Conservation (phyloP, 1,139 yeast species). For the Zygosaccharomyces sapae region DNA sequence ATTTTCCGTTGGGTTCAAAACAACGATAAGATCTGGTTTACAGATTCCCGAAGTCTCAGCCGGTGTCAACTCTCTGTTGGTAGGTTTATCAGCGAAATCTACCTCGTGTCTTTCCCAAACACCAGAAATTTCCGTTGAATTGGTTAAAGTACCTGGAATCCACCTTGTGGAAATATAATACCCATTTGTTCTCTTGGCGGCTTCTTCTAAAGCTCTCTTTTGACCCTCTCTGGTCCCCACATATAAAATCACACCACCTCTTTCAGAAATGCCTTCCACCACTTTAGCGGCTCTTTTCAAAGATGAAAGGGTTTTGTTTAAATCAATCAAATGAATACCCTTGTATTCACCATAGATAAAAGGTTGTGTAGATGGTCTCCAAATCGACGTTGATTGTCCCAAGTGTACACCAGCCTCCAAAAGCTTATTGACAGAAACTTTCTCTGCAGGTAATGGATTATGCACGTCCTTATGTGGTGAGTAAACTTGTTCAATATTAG, state of each 20-base stretch:
- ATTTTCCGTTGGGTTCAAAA: constrained; percentile 86
- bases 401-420: constrained; percentile 93
- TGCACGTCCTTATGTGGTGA: constrained; percentile 64
- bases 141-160: constrained; percentile 94
- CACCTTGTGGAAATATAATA: constrained; percentile 81
- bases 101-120: constrained; percentile 61
- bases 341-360: constrained; percentile 83
- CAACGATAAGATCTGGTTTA: constrained; percentile 83
- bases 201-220: constrained; percentile 67
- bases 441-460: constrained; percentile 50
- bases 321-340: constrained; percentile 83
- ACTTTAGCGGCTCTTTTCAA: constrained; percentile 79
- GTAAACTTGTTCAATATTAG: constrained; percentile 59
- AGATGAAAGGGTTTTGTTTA: constrained; percentile 72
- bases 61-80: constrained; percentile 52
- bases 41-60: constrained; percentile 46
- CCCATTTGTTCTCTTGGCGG: constrained; percentile 74
- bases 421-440: constrained; percentile 61
- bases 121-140: constrained; percentile 67
- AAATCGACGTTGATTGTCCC: constrained; percentile 78
- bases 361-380: constrained; percentile 85
- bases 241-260: constrained; percentile 79
- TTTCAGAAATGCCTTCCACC: constrained; percentile 71
- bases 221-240: constrained; percentile 85
- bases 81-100: constrained; percentile 57